These are phyloP conservation scores for Pelargonium fulgidum DNA, from an alignment of 441 rosid species.

Conservation along the genomic window DNA sequence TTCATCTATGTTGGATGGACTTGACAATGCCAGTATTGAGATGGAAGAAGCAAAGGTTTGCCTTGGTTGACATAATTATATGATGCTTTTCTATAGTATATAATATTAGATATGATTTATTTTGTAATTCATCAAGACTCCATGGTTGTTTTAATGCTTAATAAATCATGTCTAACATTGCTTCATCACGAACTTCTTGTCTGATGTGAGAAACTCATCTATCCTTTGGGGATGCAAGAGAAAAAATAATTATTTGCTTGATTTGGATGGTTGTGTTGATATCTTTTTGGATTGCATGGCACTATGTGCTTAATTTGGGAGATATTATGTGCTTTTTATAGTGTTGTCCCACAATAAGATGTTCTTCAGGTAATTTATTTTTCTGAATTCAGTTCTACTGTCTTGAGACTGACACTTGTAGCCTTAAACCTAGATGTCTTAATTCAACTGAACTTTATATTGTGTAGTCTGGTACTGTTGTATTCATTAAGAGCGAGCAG, in stretches of 20 bases:
- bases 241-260: too few species aligned
- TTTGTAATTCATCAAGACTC: too few species aligned
- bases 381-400: not conserved
- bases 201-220: too few species aligned
- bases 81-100: constrained; percentile 9
- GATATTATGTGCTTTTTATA: not conserved
- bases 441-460: not conserved
- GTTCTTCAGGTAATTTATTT: not conserved
- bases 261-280: too few species aligned
- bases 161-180: too few species aligned
- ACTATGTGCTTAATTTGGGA: not conserved
- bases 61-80: constrained; percentile 19
- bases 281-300: not conserved
- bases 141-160: too few species aligned
- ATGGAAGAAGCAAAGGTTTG: constrained; percentile 98
- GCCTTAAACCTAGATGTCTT: not conserved
- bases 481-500: not conserved
- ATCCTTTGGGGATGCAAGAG: too few species aligned
- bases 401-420: not conserved
- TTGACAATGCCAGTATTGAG: constrained; percentile 90
- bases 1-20: constrained; percentile 99
- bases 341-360: not conserved
- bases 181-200: too few species aligned
- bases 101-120: not conserved
- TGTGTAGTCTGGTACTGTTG: not conserved